Evolutionary conservation across 2,329 filamentous ascomycete genomes (phyloP).

Genomic region (Gnomoniopsis smithogilvyi): DNA sequence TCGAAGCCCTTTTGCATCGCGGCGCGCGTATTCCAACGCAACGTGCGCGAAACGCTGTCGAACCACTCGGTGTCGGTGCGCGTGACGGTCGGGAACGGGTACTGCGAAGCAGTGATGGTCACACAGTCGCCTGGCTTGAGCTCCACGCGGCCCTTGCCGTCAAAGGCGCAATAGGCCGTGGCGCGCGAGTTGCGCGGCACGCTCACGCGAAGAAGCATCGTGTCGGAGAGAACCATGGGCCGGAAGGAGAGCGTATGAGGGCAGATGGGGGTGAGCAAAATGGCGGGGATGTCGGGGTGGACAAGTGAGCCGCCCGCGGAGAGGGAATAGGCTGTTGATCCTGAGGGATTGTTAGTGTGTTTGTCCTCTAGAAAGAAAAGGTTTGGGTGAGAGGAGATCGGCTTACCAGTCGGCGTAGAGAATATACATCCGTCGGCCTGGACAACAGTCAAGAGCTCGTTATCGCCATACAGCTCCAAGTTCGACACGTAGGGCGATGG

Average conservation of each 20-base stretch:
- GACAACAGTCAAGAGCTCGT: constrained; percentile 90
- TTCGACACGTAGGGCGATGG: constrained; percentile 97
- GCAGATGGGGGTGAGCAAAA: constrained; percentile 94
- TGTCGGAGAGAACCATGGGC: constrained; percentile 96
- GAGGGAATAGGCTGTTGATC: constrained; percentile 91
- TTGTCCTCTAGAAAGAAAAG: background rate
- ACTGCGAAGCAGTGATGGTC: constrained; percentile 92
- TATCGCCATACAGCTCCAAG: constrained; percentile 91
- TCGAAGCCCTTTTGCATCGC: constrained; percentile 91
- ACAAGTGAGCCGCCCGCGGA: constrained; percentile 94
- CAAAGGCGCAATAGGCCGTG: constrained; percentile 94
- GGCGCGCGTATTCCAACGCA: constrained; percentile 92
- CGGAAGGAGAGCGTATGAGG: constrained; percentile 96
- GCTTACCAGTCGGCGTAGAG: constrained; percentile 79
- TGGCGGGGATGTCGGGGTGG: constrained; percentile 94
- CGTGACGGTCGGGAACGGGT: constrained; percentile 95
- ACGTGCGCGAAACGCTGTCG: constrained; percentile 84
- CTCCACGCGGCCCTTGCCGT: constrained; percentile 94
- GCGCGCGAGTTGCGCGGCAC: constrained; percentile 83
- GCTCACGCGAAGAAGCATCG: constrained; percentile 84
- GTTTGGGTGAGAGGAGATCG: background rate
- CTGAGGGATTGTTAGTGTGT: constrained; percentile 26
- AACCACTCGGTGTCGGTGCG: constrained; percentile 93
- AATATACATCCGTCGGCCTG: constrained; percentile 98
- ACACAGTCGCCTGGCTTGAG: constrained; percentile 92